Evolutionary conservation across 176 grass and related monocot genomes (phyloP), one percentile per base, ranked within the genome.

Genomic region (Rhynchospora tenuis): DNA sequence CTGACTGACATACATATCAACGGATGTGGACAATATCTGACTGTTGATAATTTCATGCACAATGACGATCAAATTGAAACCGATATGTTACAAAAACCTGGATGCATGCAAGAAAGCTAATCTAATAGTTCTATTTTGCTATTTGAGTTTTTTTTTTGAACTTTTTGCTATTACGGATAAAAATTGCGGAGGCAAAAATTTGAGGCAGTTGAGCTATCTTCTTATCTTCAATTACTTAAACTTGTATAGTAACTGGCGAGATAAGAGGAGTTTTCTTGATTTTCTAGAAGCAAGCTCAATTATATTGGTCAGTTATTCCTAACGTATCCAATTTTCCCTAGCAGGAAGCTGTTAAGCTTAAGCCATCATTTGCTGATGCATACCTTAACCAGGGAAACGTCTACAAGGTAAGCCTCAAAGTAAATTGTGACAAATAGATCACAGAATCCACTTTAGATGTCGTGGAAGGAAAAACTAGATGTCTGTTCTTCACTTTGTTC

Each of bases 261-360:
- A n/a, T 26, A 50, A 51, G 44, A 73, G 6, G 11, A 9, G 17
- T 47, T 12, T 47, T 72, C 9, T 47, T 16, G 11, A 33, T 31
- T 31, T 8, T 3, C 3, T 15, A 68, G 28, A 43, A 68, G 31
- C 16, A n/a, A 43, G 28, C 15, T 68, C 3, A 51, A 80, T n/a
- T 17, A 27, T 81, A 24, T 67, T 83, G 58, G 43, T 67, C 23
- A 48, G 64, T 19, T 38, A 56, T 22, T 23, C 6, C 83, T 11
- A 3, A 20, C 17, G 24, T 46, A 86, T 11, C 22, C 61, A 82
- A 74, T 81, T 69, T 80, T 54, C 55, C 59, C 78, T 52, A 54
- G 47, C 89, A 99, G 96, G 96, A 99, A 89, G 96, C 93, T 86
- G 88, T 99, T 90, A 99, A 92, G 81, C 93, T 95, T 76, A 99